Base-by-base conservation (phyloP, 768 basidiomycete genomes). In the Melanogaster broomeanus region DNA sequence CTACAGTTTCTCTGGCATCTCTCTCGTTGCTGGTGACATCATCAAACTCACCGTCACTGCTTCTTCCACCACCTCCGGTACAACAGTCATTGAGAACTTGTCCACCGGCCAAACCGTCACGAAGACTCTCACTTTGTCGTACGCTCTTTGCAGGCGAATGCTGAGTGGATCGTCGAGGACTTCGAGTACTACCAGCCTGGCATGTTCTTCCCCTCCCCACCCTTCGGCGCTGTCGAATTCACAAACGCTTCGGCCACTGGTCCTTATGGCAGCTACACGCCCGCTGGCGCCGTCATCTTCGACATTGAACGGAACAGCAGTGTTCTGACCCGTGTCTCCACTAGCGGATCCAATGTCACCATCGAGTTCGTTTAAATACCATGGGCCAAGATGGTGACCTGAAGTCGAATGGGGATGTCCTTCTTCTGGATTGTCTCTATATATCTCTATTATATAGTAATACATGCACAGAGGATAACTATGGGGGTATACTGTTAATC, bases 81-180 rank as follows among this genome's bases (percentile, higher is more conserved):
- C 25, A 3, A 48, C 48, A 2, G 24, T 52, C 44, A 49, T 64
- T 3, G 58, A 63, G 54, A 64, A 65, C 53, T 16, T 50, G 49
- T 53, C 61, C 38, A 57, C 21, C 11, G 49, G 48, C 5, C 41
- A 55, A 38, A 55, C 40, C 13, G 48, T 50, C 21, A 41, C n/a
- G 1, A 7, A 55, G 41, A 4, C 35, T 0, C 25, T 60, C 40
- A 48, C 39, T 11, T 63, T n/a, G 24, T 42, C 6, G n/a, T 46
- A 31, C 18, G 47, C 61, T 31, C 58, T 64, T 34, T 65, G 55
- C 27, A 42, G 39, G 6, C 45, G 45, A 52, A 53, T 11, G 63
- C 55, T 9, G 63, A 64, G 48, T 64, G 62, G 62, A 62, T 60
- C 41, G 48, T 65, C 7, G 58, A 63, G 12, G 60, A 65, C 52